phyloP scores from a whole-genome alignment of 805 yeast genomes.

The Candida silvicultrix region DNA sequence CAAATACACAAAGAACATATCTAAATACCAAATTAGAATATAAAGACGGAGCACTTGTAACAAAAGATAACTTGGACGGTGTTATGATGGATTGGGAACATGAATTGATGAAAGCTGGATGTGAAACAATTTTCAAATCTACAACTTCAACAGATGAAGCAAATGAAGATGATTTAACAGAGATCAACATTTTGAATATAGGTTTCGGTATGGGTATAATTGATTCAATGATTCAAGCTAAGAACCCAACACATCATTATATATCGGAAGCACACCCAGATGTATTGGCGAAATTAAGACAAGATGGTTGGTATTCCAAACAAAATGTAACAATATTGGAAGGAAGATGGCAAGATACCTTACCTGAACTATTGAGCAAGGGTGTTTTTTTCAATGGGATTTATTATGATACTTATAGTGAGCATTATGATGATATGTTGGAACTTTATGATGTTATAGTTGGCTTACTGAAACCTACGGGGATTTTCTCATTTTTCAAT shows the following conservation, averaged over 20 bases:
- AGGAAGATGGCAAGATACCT: conserved; percentile 90
- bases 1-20: conserved; percentile 58
- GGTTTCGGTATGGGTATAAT: conserved; percentile 98
- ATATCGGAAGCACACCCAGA: conserved; percentile 95
- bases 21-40: conserved; percentile 63
- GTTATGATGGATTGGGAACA: conserved; percentile 98
- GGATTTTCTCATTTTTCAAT: conserved; percentile 85
- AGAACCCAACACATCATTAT: conserved; percentile 63
- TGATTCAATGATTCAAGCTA: conserved; percentile 64
- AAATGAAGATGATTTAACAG: conserved; percentile 29
- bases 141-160: conserved; percentile 3
- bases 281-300: conserved; percentile 59
- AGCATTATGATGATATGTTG: conserved; percentile 84
- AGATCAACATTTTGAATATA: conserved; percentile 61
- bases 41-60: conserved; percentile 60
- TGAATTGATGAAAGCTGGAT: conserved; percentile 73
- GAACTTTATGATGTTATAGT: conserved; percentile 77
- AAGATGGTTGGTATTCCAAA: conserved; percentile 80
- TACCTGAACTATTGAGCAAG: conserved; percentile 55
- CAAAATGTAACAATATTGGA: conserved; percentile 65
- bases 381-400: conserved; percentile 84
- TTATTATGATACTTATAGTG: conserved; percentile 91
- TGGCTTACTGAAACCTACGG: conserved; percentile 76
- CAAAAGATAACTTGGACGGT: conserved; percentile 73
- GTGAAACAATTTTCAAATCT: conserved; percentile 60